Evolutionary conservation across 805 yeast species (phyloP), one percentile per base, ranked within the genome.

Genomic region (Metschnikowia colocasiae): DNA sequence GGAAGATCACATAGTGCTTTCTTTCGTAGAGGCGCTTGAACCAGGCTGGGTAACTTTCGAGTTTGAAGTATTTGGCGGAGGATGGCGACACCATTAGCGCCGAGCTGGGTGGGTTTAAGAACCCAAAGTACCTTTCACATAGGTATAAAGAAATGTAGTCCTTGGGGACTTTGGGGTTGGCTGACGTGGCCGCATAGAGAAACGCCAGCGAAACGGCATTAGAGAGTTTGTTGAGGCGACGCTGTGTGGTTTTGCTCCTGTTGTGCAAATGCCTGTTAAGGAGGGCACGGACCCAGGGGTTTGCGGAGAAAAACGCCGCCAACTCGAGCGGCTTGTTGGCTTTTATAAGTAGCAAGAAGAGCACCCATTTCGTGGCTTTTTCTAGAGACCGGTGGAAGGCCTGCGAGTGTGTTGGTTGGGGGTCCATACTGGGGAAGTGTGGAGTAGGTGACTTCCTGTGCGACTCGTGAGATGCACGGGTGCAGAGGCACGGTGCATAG

Each of bases 141-240:
- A 69, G 43, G 49, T 66, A 69, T 13, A 71, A 54, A 55, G 63
- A 59, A 5, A 64, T 48, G 51, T 71, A 72, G 54, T 71, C 76
- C 50, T 65, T 65, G 13, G 76, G 73, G 19, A 72, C 59, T 2
- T 44, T 48, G 12, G 46, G 47, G 42, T 62, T 65, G 34, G 51
- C 54, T 8, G 55, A 37, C 0, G 64, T 48, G 2, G 74, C 75
- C 4, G 40, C 30, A 40, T 60, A 67, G 19, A 68, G 49, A 25
- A 68, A 43, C 6, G 43, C 26, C 32, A 61, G 54, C n/a, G 61
- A 46, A n/a, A 56, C 40, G 12, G 57, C 29, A 53, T 68, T 68
- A 32, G 71, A 53, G 16, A 50, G 30, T 45, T 55, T 58, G 25
- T 55, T 37, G 10, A 57, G 41, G 22, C 60, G 47, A 25, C 61